These are phyloP conservation scores for Coemansia sp. DNA, from an alignment of 192 early-diverging fungal species.

Conservation along the genomic window DNA sequence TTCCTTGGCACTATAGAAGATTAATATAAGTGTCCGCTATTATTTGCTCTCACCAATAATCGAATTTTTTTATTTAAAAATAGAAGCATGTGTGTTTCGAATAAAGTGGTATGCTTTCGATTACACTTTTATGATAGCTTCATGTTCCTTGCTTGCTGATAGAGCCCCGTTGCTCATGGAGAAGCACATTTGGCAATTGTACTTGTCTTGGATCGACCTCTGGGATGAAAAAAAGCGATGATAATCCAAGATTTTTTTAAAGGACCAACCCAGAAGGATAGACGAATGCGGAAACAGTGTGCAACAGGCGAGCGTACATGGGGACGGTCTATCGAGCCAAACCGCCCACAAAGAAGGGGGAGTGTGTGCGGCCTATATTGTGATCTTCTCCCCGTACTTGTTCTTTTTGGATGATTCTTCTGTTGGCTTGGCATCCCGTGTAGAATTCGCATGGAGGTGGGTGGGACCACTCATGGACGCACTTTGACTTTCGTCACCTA, in stretches of 20 bases:
- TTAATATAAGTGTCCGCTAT: not conserved
- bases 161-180: not conserved
- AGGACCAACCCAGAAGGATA: not conserved
- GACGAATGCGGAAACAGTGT: not conserved
- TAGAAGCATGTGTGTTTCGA: not conserved
- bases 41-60: not conserved
- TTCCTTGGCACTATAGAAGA: not conserved
- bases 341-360: not conserved
- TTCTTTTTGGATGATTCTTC: not conserved
- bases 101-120: not conserved
- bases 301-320: not conserved
- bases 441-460: not conserved
- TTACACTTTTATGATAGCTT: not conserved
- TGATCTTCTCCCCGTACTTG: not conserved
- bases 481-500: not conserved
- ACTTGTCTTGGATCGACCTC: no score
- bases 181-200: not conserved
- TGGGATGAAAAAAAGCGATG: not conserved
- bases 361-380: not conserved
- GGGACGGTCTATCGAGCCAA: not conserved
- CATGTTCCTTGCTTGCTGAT: not conserved
- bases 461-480: conserved; percentile 2
- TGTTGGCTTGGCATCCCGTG: conserved; percentile 1
- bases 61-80: not conserved
- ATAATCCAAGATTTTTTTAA: not conserved